Conservation (phyloP, 768 basidiomycete genomes). For the Tephrocybe sp. region DNA sequence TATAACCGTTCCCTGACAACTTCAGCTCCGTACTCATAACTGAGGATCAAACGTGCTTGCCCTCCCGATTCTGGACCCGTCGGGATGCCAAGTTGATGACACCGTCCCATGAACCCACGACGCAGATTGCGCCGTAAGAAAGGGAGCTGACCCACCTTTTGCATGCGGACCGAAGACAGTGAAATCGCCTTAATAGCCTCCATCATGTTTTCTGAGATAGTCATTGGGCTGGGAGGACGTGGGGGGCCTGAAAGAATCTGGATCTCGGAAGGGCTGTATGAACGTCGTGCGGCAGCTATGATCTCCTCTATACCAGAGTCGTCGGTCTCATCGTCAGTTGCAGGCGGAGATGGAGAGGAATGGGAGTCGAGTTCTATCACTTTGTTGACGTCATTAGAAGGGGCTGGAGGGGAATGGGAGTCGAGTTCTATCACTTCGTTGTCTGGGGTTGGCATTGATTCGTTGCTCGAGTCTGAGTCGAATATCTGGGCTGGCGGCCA, state of each 20-base stretch:
- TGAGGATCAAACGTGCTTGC: slow-evolving; percentile 10
- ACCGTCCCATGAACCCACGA: slow-evolving; percentile 45
- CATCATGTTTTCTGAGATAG: slow-evolving; percentile 24
- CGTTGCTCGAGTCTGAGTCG: slow-evolving; percentile 9
- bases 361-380: slow-evolving; percentile 2
- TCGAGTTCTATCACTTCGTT: slow-evolving; percentile 8
- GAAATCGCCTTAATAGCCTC: slow-evolving; percentile 32
- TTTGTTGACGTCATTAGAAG: slow-evolving; percentile 5
- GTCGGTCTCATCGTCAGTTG: background rate
- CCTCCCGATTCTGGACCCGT: slow-evolving; percentile 19
- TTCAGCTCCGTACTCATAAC: slow-evolving; percentile 21
- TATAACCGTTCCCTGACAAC: slow-evolving; percentile 27
- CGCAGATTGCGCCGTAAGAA: slow-evolving; percentile 57
- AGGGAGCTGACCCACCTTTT: slow-evolving; percentile 42
- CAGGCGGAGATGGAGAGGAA: background rate
- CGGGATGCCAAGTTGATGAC: slow-evolving; percentile 35
- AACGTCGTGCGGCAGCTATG: slow-evolving; percentile 6
- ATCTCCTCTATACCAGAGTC: slow-evolving; percentile 13
- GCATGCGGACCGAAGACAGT: slow-evolving; percentile 33
- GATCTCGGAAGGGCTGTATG: slow-evolving; percentile 17
- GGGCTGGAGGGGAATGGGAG: background rate
- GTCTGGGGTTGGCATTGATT: too few relatives aligned
- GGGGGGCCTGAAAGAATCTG: slow-evolving; percentile 18
- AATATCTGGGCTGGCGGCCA: slow-evolving; percentile 13
- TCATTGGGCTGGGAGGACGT: slow-evolving; percentile 1